Conservation (phyloP, 345 rosid species). For the Syzygium grande region DNA sequence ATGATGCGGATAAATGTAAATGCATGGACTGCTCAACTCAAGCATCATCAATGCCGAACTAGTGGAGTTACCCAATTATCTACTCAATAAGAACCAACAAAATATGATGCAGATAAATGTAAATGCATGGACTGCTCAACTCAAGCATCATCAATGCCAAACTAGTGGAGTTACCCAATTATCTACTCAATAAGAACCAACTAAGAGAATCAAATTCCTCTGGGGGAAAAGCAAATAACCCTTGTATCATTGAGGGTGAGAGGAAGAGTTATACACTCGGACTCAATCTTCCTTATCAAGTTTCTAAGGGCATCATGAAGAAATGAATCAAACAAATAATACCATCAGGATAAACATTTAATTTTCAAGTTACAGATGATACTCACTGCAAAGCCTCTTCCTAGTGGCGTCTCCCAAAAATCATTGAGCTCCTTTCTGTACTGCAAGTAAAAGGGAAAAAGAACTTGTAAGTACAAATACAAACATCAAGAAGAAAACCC, state of each 20-base stretch:
- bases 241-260: not conserved
- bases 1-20: not conserved
- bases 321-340: not conserved
- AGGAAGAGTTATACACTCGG: not conserved
- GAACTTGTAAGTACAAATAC: not conserved
- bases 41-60: not conserved
- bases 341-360: not conserved
- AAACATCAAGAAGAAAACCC: not conserved
- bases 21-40: not conserved
- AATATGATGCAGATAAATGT: not conserved
- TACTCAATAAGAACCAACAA: not conserved
- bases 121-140: not conserved
- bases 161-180: not conserved
- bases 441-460: constrained; percentile 38
- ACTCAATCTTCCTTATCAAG: not conserved
- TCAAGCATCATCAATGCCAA: not conserved
- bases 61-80: not conserved
- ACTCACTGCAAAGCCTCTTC: constrained; percentile 69
- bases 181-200: not conserved
- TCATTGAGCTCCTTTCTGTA: constrained; percentile 75
- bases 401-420: constrained; percentile 63
- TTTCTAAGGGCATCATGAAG: not conserved
- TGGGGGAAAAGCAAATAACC: not conserved
- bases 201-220: not conserved
- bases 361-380: not conserved